Conservation (phyloP, 1,139 yeast genomes). For the Scheffersomyces stambukii region DNA sequence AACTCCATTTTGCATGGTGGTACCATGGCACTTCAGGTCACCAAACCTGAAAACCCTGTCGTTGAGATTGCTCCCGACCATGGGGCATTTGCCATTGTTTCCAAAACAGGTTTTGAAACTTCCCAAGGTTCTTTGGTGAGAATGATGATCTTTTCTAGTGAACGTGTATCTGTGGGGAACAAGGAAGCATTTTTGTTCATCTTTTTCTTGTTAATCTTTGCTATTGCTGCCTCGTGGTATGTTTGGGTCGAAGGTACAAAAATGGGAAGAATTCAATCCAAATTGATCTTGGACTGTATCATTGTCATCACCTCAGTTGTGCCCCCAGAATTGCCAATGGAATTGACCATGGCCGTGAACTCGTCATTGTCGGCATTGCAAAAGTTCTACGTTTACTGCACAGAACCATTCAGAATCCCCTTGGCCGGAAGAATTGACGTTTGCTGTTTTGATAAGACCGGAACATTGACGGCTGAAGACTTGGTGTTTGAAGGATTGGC, state of each 20-base stretch:
- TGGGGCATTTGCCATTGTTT: conserved; percentile 89
- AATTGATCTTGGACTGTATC: conserved; percentile 90
- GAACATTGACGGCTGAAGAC: conserved; percentile 97
- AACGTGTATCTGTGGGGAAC: conserved; percentile 94
- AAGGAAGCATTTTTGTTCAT: conserved; percentile 92
- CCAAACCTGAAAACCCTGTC: conserved; percentile 52
- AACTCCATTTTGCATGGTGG: conserved; percentile 93
- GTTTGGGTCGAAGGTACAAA: conserved; percentile 98
- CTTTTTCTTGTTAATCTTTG: conserved; percentile 82
- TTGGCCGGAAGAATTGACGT: conserved; percentile 97
- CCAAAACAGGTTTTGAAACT: conserved; percentile 96
- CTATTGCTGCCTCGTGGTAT: conserved; percentile 95
- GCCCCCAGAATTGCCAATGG: conserved; percentile 99
- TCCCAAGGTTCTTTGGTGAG: conserved; percentile 97
- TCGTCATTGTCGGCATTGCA: conserved; percentile 82
- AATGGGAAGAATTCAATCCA: conserved; percentile 93
- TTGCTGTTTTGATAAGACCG: conserved; percentile 98
- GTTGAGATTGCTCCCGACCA: conserved; percentile 72
- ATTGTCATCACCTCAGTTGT: conserved; percentile 95
- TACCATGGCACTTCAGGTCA: conserved; percentile 91
- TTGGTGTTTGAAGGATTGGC: conserved; percentile 95
- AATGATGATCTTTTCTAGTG: conserved; percentile 96
- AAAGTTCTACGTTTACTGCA: conserved; percentile 88
- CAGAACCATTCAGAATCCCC: conserved; percentile 98
- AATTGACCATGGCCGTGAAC: conserved; percentile 96